These are phyloP conservation scores for Ophiognomonia clavigignenti-juglandacearum DNA, from an alignment of 2,329 filamentous ascomycete species.

Conservation along the genomic window DNA sequence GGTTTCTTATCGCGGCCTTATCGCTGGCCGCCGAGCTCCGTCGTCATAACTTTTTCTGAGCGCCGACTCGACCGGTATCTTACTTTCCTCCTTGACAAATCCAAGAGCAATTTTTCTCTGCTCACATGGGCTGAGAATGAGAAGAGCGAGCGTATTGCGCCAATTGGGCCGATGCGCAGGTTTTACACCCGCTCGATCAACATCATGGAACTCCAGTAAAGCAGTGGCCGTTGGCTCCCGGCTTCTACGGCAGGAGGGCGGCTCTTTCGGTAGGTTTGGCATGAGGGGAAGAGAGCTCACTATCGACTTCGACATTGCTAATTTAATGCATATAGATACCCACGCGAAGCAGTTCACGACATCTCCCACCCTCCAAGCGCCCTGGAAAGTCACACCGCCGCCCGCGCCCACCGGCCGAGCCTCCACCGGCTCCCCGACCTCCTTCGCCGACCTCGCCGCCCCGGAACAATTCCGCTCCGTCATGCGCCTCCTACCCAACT, in stretches of 20 bases:
- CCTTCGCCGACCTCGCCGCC: slow-evolving; percentile 22
- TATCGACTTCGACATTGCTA: too few relatives aligned
- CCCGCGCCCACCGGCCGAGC: slow-evolving; percentile 31
- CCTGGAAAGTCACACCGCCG: slow-evolving; percentile 27
- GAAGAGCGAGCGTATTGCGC: slow-evolving; percentile 25
- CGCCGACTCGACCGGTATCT: background rate
- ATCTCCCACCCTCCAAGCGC: background rate
- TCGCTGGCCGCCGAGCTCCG: background rate
- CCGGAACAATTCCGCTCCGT: slow-evolving; percentile 45
- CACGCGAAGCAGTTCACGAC: background rate
- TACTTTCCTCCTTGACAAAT: background rate
- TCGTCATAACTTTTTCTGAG: background rate
- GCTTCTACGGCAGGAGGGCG: slow-evolving; percentile 6
- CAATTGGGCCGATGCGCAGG: slow-evolving; percentile 22
- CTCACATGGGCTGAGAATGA: slow-evolving; percentile 27
- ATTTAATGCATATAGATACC: too few relatives aligned
- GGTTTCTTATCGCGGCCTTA: background rate
- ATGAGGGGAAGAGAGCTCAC: background rate
- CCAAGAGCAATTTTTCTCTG: background rate
- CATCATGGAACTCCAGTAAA: slow-evolving; percentile 2
- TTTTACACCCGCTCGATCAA: background rate
- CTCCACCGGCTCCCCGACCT: slow-evolving; percentile 16
- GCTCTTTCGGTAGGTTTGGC: background rate
- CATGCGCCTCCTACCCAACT: slow-evolving; percentile 50
- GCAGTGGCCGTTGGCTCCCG: background rate